Evolutionary conservation across 2,329 filamentous ascomycete species (phyloP), one percentile per base, ranked within the genome.

Genomic region (Fusarium sp.): DNA sequence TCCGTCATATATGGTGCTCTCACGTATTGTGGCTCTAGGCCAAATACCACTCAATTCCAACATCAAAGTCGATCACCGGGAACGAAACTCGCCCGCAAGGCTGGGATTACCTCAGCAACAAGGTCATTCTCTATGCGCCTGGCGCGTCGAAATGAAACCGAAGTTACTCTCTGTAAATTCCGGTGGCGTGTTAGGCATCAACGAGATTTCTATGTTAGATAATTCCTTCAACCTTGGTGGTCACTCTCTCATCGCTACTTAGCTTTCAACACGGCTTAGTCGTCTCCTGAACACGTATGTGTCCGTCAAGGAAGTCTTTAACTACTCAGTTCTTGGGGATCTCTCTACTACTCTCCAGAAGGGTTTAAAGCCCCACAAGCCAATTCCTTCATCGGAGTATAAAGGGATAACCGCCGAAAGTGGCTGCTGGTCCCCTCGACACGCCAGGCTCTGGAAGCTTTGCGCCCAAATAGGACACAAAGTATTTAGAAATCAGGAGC

Each of bases 41-140:
- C 15, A 19, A 2, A 60, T 63, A 46, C 60, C 60, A 1, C 15
- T 63, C 7, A 63, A 63, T 13, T 40, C 27, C 3, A 63, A 48
- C 30, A 56, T 45, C n/a, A 63, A 63, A 33, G 45, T 63, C 30
- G 60, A 63, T 13, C 49, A 56, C n/a, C 49, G 39, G 41, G 19
- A n/a, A n/a, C n/a, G n/a, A n/a, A 25, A 14, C 20, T 52, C 17
- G 23, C 37, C 3, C 19, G 17, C 4, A 23, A 43, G 9, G 37
- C 49, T 17, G 22, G 43, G 15, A 43, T 25, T 40, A 7, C 27
- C 19, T 23, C 27, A 11, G 1, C 27, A 15, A 40, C 48, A 6
- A 40, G 23, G 23, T 30, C 33, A 5, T 40, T 27, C 8, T 41
- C 48, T 39, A 6, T 19, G 8, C 27, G 6, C 2, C 35, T 22